Evolutionary conservation across 345 rosid species (phyloP).

Genomic region (Arabidopsis arenosa): DNA sequence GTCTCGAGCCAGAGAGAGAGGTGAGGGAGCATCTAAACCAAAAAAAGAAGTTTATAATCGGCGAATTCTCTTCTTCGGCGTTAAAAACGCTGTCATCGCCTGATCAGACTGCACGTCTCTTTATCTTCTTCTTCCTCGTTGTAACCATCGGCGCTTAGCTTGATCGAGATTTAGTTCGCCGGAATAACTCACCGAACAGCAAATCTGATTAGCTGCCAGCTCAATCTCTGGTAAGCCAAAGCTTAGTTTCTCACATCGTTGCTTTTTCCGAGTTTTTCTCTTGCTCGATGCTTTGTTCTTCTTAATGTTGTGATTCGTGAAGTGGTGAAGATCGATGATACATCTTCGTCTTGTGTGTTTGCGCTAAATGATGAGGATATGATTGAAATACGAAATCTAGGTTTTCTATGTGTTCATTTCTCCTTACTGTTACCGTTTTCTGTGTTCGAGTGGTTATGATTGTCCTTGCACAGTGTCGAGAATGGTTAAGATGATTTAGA

Average conservation of each 20-base stretch:
- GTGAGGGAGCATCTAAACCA: constrained; percentile 17
- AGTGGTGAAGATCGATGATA: constrained; percentile 32
- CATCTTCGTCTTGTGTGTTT: not conserved
- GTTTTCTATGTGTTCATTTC: constrained; percentile 35
- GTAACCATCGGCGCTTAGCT: constrained; percentile 37
- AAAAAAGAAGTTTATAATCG: constrained; percentile 27
- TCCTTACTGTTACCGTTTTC: constrained; percentile 13
- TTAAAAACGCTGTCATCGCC: constrained; percentile 47
- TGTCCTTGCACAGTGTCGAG: not conserved
- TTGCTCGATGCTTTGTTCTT: constrained; percentile 30
- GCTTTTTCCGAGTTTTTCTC: not conserved
- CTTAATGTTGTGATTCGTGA: constrained; percentile 19
- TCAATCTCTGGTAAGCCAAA: constrained; percentile 42
- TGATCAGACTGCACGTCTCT: constrained; percentile 48
- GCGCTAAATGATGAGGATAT: not conserved
- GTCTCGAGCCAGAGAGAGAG: constrained; percentile 21
- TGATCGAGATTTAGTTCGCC: constrained; percentile 41
- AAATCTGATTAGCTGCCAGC: constrained; percentile 41
- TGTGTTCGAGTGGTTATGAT: constrained; percentile 8
- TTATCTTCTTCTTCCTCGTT: constrained; percentile 30
- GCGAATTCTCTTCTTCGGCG: constrained; percentile 36
- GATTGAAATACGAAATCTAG: constrained; percentile 40
- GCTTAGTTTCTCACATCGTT: constrained; percentile 28
- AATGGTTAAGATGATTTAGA: constrained; percentile 1
- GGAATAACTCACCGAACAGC: constrained; percentile 4